Conservation (phyloP, 1,284 basidiomycete genomes). For the Meira nashicola region DNA sequence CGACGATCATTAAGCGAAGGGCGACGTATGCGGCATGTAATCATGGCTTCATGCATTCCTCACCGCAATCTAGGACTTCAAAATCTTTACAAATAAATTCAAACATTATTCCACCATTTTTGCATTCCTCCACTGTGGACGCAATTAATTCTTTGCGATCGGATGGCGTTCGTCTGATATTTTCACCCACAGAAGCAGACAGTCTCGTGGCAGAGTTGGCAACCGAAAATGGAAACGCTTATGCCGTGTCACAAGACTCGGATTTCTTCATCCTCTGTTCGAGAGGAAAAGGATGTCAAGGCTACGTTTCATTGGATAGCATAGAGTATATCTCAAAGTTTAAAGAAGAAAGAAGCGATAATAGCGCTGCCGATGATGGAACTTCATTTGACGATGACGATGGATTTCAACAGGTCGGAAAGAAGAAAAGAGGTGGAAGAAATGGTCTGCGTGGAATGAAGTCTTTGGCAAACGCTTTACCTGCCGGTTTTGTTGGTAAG, state of each 20-base stretch:
- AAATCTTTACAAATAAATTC: slow-evolving; percentile 24
- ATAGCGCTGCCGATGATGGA: neutral
- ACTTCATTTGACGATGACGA: slow-evolving; percentile 18
- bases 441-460: neutral
- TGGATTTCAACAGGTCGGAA: slow-evolving; percentile 32
- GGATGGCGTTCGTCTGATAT: slow-evolving; percentile 19
- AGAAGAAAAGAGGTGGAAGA: slow-evolving; percentile 12
- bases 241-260: slow-evolving; percentile 38
- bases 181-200: slow-evolving; percentile 39
- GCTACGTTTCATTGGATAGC: slow-evolving; percentile 38
- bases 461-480: neutral
- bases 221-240: slow-evolving; percentile 23
- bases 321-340: slow-evolving; percentile 28
- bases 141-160: slow-evolving; percentile 15
- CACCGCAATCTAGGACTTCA: slow-evolving; percentile 20
- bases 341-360: neutral
- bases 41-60: slow-evolving; percentile 33
- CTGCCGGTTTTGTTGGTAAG: neutral
- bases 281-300: slow-evolving; percentile 23
- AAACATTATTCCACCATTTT: slow-evolving; percentile 27
- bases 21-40: slow-evolving; percentile 19
- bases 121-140: slow-evolving; percentile 26
- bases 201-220: slow-evolving; percentile 36
- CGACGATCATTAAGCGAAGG: slow-evolving; percentile 23
- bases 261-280: slow-evolving; percentile 45